phyloP scores from a whole-genome alignment of 148 eudicot species.

The Camellia japonica region DNA sequence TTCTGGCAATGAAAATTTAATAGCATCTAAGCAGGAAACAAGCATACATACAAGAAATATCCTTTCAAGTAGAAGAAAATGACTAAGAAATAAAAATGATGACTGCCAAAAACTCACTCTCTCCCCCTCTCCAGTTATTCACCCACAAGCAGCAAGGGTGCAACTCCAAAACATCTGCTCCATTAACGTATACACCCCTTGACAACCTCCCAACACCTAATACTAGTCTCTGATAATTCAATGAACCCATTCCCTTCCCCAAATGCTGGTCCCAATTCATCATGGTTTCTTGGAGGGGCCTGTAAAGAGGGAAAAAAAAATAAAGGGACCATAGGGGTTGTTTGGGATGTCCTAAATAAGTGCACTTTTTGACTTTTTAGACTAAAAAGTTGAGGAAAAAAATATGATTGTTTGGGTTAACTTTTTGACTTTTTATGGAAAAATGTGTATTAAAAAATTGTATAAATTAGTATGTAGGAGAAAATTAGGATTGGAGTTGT shows the following conservation, averaged over 20 bases:
- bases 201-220: no score
- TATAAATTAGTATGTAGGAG: no score
- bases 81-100: background rate
- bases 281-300: background rate
- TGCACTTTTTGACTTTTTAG: no score
- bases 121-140: no score
- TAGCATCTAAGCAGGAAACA: background rate
- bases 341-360: no score
- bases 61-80: background rate
- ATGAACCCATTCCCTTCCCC: background rate
- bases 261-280: background rate
- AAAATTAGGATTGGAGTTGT: no score
- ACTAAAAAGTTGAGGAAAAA: no score
- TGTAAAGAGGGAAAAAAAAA: background rate
- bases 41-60: background rate
- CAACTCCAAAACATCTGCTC: slow-evolving; percentile 3
- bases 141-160: background rate
- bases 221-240: background rate
- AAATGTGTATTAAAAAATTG: no score
- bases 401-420: no score
- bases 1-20: background rate
- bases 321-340: no score
- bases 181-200: background rate
- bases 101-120: background rate
- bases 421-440: no score